Evolutionary conservation across 257 asterid genomes (phyloP), one percentile per base, ranked within the genome.

Genomic region (Solanum virginianum): DNA sequence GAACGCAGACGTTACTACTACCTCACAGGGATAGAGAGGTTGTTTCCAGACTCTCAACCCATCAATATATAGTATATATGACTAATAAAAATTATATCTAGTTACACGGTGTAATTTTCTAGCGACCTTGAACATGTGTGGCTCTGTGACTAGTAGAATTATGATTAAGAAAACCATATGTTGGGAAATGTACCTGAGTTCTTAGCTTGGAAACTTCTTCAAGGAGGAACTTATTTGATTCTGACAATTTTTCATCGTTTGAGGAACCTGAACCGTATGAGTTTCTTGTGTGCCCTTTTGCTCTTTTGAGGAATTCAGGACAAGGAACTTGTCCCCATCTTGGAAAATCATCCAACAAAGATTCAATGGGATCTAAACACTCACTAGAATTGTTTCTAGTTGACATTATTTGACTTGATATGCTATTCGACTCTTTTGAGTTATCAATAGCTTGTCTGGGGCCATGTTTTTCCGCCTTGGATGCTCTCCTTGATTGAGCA

Each of bases 241-340:
- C 86, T 12, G 84, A 60, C 32, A 56, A 18, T 51, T 85, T 77
- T 29, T 80, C 80, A 63, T 75, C 17, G 36, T 53, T 83, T 24
- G 82, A 56, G 83, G 83, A 45, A 57, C 29, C 17, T 15, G 86
- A 75, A 84, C 45, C 18, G 47, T 86, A 29, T 7, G 39, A 55
- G 68, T 84, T 71, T 69, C 81, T 86, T 49, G 32, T 14, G 77
- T 71, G 60, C 71, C n/a, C 59, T 22, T 11, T 32, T 63, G 39
- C 5, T 53, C 82, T 86, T 80, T n/a, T 84, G 83, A 91, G 90
- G 54, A 69, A 41, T 84, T 80, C 89, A 43, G 93, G 92, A 80
- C 90, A 88, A 56, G 89, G 75, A 20, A 91, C 93, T 12, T 84
- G 90, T 13, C 92, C 92, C 93, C 92, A 91, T 83, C 93, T 88